Percentiles rank a stretch among this genome's conserved stretches.
These are phyloP conservation scores for Stropharia rugosoannulata DNA, from an alignment of 768 basidiomycete genomes.

Conservation along the genomic window DNA sequence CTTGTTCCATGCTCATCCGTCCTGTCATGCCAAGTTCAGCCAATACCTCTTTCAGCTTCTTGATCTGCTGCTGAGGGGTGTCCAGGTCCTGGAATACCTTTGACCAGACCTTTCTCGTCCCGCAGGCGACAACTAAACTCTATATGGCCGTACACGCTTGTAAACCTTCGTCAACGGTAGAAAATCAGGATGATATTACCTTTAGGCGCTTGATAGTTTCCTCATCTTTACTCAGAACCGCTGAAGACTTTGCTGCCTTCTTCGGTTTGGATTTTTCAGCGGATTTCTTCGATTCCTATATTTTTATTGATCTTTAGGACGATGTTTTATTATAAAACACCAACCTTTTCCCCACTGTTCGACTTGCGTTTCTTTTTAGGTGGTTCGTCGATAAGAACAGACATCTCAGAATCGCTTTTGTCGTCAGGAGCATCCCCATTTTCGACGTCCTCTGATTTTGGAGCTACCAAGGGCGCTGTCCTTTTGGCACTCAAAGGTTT, in stretches of 20 bases:
- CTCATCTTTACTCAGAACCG: slow-evolving; percentile 55
- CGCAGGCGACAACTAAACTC: slow-evolving; percentile 73
- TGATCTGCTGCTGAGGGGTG: slow-evolving; percentile 60
- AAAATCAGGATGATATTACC: slow-evolving; percentile 32
- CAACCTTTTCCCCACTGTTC: slow-evolving; percentile 29
- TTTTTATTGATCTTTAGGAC: not conserved
- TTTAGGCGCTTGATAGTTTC: slow-evolving; percentile 75
- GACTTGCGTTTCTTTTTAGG: slow-evolving; percentile 43
- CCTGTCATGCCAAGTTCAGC: slow-evolving; percentile 79
- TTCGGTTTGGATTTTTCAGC: slow-evolving; percentile 27
- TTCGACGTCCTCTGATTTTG: not conserved
- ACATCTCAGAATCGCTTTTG: slow-evolving; percentile 60
- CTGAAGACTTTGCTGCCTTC: slow-evolving; percentile 31
- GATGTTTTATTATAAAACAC: not conserved
- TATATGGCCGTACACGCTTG: slow-evolving; percentile 21
- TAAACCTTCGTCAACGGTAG: not conserved
- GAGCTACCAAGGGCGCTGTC: slow-evolving; percentile 5
- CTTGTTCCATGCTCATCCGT: slow-evolving; percentile 76
- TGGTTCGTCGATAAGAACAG: slow-evolving; percentile 58
- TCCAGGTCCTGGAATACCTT: slow-evolving; percentile 66
- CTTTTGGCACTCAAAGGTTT: not conserved
- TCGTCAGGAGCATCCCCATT: slow-evolving; percentile 20
- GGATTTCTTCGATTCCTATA: slow-evolving; percentile 1
- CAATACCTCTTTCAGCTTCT: slow-evolving; percentile 62
- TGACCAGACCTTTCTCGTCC: slow-evolving; percentile 75